Percentiles rank a stretch among this genome's conserved stretches.
Conservation (phyloP, 192 early-diverging fungal genomes). For the Coemansia erecta region DNA sequence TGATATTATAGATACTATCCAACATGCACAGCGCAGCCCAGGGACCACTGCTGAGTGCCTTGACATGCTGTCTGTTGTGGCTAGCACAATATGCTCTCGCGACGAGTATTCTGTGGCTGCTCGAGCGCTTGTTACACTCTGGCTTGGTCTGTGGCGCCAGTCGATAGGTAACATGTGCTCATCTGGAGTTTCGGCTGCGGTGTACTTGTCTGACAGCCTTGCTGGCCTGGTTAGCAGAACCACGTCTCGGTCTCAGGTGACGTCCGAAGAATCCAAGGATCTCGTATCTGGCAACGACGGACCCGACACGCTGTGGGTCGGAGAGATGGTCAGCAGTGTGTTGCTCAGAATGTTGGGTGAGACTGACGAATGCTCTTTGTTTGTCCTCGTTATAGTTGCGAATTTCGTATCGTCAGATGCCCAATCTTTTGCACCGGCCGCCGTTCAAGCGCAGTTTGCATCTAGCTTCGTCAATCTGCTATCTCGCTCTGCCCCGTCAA, state of each 20-base stretch:
- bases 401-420: background rate
- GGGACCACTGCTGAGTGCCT: background rate
- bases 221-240: background rate
- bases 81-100: background rate
- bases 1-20: slow-evolving; percentile 14
- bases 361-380: background rate
- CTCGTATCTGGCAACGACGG: background rate
- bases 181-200: background rate
- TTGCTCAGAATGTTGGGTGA: slow-evolving; percentile 8
- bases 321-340: background rate
- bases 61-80: slow-evolving; percentile 3
- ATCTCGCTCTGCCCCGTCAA: too few relatives aligned
- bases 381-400: background rate
- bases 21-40: background rate
- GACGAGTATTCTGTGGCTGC: background rate
- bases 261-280: background rate
- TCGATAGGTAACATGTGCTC: slow-evolving; percentile 6
- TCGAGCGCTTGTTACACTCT: slow-evolving; percentile 13
- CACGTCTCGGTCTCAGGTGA: background rate
- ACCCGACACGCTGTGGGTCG: background rate
- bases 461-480: too few relatives aligned
- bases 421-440: background rate
- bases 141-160: slow-evolving; percentile 33
- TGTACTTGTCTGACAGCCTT: slow-evolving; percentile 6
- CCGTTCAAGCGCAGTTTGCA: background rate